phyloP scores from a whole-genome alignment of 192 early-diverging fungal species.

The Linnemannia zychae region DNA sequence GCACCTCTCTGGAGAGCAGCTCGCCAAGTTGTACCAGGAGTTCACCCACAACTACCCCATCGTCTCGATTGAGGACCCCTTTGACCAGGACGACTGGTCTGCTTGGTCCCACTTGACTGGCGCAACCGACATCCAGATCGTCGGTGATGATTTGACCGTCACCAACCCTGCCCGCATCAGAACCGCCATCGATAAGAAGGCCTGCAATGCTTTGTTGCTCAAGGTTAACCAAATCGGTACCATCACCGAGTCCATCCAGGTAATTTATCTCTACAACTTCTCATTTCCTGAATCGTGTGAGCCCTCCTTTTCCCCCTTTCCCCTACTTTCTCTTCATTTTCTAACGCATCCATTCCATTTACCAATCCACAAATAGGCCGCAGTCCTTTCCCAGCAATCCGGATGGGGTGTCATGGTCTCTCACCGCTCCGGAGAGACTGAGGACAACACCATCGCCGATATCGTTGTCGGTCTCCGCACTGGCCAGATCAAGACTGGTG shows the following conservation, averaged over 20 bases:
- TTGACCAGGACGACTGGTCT: constrained; percentile 99
- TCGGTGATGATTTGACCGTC: constrained; percentile 98
- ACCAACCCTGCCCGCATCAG: constrained; percentile 96
- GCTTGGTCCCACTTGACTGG: constrained; percentile 87
- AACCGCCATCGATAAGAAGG: constrained; percentile 93
- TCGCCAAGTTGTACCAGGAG: constrained; percentile 87
- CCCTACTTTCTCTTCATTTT: neutral
- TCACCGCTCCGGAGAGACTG: constrained; percentile 99
- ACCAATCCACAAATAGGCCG: too few species aligned
- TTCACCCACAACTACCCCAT: constrained; percentile 91
- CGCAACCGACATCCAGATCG: constrained; percentile 83
- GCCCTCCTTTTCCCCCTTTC: neutral
- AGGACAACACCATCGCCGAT: constrained; percentile 96
- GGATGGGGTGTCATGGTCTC: constrained; percentile 99
- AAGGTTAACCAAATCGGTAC: constrained; percentile 99
- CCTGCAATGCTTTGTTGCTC: constrained; percentile 94
- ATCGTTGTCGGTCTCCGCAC: constrained; percentile 96
- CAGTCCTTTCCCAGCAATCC: constrained; percentile 79
- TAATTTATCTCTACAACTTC: constrained; percentile 10
- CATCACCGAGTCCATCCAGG: constrained; percentile 92
- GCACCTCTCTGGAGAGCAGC: constrained; percentile 80
- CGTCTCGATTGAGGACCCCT: constrained; percentile 98
- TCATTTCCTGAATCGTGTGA: neutral
- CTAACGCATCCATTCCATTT: too few species aligned
- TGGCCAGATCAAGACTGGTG: constrained; percentile 99